Evolutionary conservation across 495 filamentous ascomycete genomes (phyloP).

Genomic region (Xanthoparmelia taractica): DNA sequence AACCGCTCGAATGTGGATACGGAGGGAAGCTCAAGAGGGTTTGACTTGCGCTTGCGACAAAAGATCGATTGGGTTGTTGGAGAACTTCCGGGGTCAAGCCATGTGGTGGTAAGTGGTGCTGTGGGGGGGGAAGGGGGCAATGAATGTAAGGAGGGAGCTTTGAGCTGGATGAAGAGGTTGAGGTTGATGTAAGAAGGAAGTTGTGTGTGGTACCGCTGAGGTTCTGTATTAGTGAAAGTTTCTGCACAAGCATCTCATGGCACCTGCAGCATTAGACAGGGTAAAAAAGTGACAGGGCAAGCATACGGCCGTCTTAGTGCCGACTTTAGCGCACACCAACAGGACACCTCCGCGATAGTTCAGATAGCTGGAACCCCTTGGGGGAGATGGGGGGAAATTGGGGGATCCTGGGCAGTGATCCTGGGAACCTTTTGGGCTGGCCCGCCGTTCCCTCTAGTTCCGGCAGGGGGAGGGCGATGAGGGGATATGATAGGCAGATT

Average conservation of each 20-base stretch:
- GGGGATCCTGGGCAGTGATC: not conserved
- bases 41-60: slow-evolving; percentile 16
- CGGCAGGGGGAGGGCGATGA: slow-evolving; percentile 1
- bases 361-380: not conserved
- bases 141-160: slow-evolving; percentile 7
- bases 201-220: slow-evolving; percentile 13
- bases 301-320: slow-evolving; percentile 8
- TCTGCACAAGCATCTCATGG: slow-evolving; percentile 17
- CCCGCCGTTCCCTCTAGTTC: slow-evolving; percentile 14
- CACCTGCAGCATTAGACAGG: slow-evolving; percentile 13
- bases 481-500: slow-evolving; percentile 19
- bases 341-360: slow-evolving; percentile 1
- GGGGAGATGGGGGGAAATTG: not conserved
- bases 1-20: slow-evolving; percentile 17
- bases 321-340: slow-evolving; percentile 10
- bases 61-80: not conserved
- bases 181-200: slow-evolving; percentile 2
- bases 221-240: slow-evolving; percentile 15
- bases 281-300: slow-evolving; percentile 5
- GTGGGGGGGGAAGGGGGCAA: too few relatives aligned
- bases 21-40: not conserved
- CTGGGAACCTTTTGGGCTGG: slow-evolving; percentile 3
- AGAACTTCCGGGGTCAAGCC: not conserved
- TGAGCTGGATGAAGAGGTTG: not conserved
- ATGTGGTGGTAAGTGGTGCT: not conserved